Percentiles rank a stretch among this genome's conserved stretches.
Evolutionary conservation across 2,329 filamentous ascomycete genomes (phyloP).

Genomic region (Aspergillus versicolor): DNA sequence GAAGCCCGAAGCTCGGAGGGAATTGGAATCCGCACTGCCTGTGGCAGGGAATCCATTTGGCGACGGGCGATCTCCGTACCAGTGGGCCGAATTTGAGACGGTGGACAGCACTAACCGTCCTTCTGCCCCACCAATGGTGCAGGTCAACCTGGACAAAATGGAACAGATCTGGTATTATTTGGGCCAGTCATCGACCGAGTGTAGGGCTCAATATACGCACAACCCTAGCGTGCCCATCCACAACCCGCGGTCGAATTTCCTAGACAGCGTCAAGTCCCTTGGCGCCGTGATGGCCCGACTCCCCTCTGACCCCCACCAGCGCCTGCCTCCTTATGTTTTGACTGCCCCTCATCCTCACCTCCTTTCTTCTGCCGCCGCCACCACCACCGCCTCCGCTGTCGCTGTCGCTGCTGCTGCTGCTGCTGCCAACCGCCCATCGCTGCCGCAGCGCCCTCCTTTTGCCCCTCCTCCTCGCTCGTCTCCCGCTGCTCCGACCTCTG

Average conservation of each 20-base stretch:
- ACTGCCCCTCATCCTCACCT: constrained; percentile 19
- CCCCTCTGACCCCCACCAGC: constrained; percentile 29
- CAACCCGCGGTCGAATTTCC: constrained; percentile 51
- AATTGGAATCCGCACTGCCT: constrained; percentile 61
- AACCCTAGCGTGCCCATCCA: constrained; percentile 57
- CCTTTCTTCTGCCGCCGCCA: constrained; percentile 17
- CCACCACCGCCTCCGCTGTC: constrained; percentile 15
- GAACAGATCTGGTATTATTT: constrained; percentile 88
- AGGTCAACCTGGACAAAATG: constrained; percentile 69
- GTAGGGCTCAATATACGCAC: constrained; percentile 86
- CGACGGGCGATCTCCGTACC: constrained; percentile 56
- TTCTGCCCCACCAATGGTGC: constrained; percentile 62
- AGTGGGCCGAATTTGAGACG: constrained; percentile 78
- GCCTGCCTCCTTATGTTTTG: constrained; percentile 22
- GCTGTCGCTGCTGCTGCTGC: constrained; percentile 19
- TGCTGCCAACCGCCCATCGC: constrained; percentile 29
- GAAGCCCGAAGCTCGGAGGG: constrained; percentile 54
- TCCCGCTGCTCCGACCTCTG: constrained; percentile 24
- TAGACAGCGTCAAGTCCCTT: constrained; percentile 47
- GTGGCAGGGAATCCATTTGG: constrained; percentile 66
- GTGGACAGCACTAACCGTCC: constrained; percentile 52
- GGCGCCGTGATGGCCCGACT: constrained; percentile 31
- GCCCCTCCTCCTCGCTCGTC: constrained; percentile 33
- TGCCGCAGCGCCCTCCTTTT: constrained; percentile 34
- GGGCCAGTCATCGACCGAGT: constrained; percentile 81